Conservation (phyloP, 768 basidiomycete genomes). For the Leccinum obscurum region DNA sequence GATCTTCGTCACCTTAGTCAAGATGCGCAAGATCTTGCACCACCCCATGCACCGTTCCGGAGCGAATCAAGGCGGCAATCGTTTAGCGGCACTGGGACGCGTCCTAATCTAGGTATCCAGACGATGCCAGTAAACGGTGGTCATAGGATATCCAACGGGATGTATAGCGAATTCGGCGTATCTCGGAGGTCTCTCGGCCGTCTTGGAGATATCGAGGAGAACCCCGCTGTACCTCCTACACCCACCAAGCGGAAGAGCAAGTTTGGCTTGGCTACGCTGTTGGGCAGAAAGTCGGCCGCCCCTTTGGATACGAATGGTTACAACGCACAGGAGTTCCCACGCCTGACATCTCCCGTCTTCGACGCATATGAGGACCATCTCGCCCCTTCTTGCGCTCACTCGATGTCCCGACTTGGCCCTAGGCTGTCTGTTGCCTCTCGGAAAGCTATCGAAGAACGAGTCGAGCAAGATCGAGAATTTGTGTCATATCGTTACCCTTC, state of each 20-base stretch:
- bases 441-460: conserved; percentile 73
- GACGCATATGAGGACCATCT: conserved; percentile 51
- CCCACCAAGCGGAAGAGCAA: conserved; percentile 68
- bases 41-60: conserved; percentile 66
- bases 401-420: conserved; percentile 48
- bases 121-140: conserved; percentile 46
- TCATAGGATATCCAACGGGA: conserved; percentile 35
- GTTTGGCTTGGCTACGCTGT: conserved; percentile 65
- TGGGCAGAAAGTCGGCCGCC: conserved; percentile 54
- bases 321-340: conserved; percentile 48
- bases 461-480: conserved; percentile 84
- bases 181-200: conserved; percentile 59
- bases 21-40: conserved; percentile 49
- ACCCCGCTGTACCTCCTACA: conserved; percentile 30
- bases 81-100: conserved; percentile 64
- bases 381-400: conserved; percentile 47
- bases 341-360: conserved; percentile 42
- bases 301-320: conserved; percentile 34
- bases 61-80: conserved; percentile 70
- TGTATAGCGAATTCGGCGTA: conserved; percentile 74
- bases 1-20: conserved; percentile 53
- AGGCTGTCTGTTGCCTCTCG: conserved; percentile 66
- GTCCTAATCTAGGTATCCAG: conserved; percentile 52
- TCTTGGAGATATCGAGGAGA: conserved; percentile 33
- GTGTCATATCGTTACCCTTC: conserved; percentile 89